Base-by-base conservation (phyloP, 208 protist genomes). In the Borovskyia barvae region DNA sequence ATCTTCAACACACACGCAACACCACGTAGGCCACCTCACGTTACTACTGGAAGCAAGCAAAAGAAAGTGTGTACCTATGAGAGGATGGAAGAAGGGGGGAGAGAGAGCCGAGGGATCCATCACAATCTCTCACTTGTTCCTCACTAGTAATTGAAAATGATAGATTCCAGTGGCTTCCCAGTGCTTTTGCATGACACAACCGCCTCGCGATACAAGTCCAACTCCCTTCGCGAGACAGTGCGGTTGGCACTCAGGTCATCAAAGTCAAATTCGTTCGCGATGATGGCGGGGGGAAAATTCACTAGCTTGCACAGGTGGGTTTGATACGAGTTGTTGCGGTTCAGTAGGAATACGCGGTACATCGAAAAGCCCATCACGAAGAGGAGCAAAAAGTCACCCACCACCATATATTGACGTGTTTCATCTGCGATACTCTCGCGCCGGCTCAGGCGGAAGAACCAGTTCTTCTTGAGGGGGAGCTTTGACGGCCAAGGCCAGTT, bases 71-170 rank as follows among this genome's bases (percentile, higher is more conserved):
- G 9, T 39, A 14, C 14, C 9, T 39, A 14, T 39, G 33, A 7
- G 14, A 14, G 7, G 33, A 14, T 39, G 33, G 33, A 39, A 14
- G 33, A 39, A 14, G 14, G 33, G 33, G 14, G 33, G 14, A 14
- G 33, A 39, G 33, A 39, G 33, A 14, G 14, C 9, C 7, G 33
- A 14, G 14, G 33, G 33, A 14, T n/a, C n/a, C n/a, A n/a, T n/a
- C n/a, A n/a, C n/a, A n/a, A n/a, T n/a, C n/a, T n/a, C n/a, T n/a
- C n/a, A n/a, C n/a, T n/a, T n/a, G n/a, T n/a, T n/a, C n/a, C n/a
- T n/a, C n/a, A n/a, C 57, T 89, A 93, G 72, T 83, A 93, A 41
- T 93, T 89, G 60, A 93, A 93, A 46, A 93, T 90, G 30, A 93
- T 60, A 17, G 49, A 72, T 67, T 93, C 87, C 19, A 93, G 46